These are phyloP conservation scores for Angomonas desouzai DNA, from an alignment of 208 protist genomes.

Conservation along the genomic window DNA sequence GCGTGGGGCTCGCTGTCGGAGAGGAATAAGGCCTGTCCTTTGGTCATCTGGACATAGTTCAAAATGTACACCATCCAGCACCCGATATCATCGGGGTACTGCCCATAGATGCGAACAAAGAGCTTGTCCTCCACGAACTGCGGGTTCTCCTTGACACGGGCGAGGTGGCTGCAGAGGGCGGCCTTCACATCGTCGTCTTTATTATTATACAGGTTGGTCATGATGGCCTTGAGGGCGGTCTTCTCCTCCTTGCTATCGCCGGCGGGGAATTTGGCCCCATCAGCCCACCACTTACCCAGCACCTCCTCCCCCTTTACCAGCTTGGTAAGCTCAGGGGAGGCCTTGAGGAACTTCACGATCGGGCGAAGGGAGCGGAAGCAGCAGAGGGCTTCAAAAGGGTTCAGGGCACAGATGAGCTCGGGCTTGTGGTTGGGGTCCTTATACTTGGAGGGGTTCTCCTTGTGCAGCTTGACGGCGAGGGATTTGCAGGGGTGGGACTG, in stretches of 20 bases:
- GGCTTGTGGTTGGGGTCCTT: slow-evolving; percentile 99
- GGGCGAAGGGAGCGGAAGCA: slow-evolving; percentile 92
- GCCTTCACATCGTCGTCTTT: slow-evolving; percentile 31
- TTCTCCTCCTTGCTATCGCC: slow-evolving; percentile 44
- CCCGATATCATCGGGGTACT: slow-evolving; percentile 97
- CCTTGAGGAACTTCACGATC: slow-evolving; percentile 74
- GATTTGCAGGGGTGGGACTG: slow-evolving; percentile 97
- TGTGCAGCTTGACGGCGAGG: slow-evolving; percentile 89
- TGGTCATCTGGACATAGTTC: slow-evolving; percentile 92
- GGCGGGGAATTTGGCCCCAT: slow-evolving; percentile 13
- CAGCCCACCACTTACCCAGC: slow-evolving; percentile 2
- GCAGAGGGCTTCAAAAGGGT: slow-evolving; percentile 93
- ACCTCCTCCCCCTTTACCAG: slow-evolving; percentile 33
- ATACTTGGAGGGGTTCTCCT: slow-evolving; percentile 92
- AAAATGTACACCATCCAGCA: slow-evolving; percentile 98
- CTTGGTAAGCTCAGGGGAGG: slow-evolving; percentile 41
- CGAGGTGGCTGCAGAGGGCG: slow-evolving; percentile 54
- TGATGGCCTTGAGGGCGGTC: slow-evolving; percentile 48
- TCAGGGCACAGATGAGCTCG: slow-evolving; percentile 94
- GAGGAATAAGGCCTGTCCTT: slow-evolving; percentile 96
- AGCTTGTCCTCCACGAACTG: slow-evolving; percentile 62
- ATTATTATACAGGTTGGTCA: slow-evolving; percentile 56
- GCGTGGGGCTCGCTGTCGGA: slow-evolving; percentile 97
- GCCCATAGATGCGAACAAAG: slow-evolving; percentile 75
- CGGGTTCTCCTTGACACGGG: slow-evolving; percentile 25